A percentile compares a stretch with the other conserved stretches of the same genome.
Conservation (phyloP, 768 basidiomycete species). For the Lentinula aciculospora region DNA sequence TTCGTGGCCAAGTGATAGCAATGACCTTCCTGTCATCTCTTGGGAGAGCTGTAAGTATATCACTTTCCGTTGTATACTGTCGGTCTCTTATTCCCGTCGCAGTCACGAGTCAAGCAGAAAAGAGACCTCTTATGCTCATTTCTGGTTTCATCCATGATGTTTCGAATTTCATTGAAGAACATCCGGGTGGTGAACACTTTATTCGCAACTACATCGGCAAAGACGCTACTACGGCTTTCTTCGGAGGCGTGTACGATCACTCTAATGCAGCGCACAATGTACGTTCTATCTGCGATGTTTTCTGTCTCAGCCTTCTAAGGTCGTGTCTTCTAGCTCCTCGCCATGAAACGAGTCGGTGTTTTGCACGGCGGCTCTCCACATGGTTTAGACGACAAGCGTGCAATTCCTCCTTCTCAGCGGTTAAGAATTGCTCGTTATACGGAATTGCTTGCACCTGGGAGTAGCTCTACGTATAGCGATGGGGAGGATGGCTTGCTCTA, state of each 20-base stretch:
- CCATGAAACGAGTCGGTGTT: constrained; percentile 63
- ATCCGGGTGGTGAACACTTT: constrained; percentile 82
- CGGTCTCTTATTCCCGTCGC: constrained; percentile 17
- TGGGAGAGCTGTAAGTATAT: constrained; percentile 11
- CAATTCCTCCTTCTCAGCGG: constrained; percentile 68
- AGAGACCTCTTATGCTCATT: constrained; percentile 78
- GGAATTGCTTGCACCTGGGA: constrained; percentile 50
- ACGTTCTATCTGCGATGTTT: constrained; percentile 16
- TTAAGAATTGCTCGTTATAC: constrained; percentile 64
- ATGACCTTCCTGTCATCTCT: constrained; percentile 51
- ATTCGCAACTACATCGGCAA: constrained; percentile 77
- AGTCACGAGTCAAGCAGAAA: constrained; percentile 78
- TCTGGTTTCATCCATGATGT: constrained; percentile 95
- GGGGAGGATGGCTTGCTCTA: constrained; percentile 29
- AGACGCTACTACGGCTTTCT: constrained; percentile 92
- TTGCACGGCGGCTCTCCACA: constrained; percentile 57
- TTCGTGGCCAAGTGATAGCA: constrained; percentile 72
- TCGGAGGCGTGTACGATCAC: constrained; percentile 87
- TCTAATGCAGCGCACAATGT: constrained; percentile 87
- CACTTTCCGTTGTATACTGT: constrained; percentile 5
- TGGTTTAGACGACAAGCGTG: constrained; percentile 48
- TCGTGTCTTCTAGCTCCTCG: constrained; percentile 35
- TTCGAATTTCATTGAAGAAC: constrained; percentile 78
- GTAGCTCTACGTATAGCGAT: constrained; percentile 53
- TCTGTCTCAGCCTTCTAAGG: background rate